Evolutionary conservation across 768 basidiomycete species (phyloP), one percentile per base, ranked within the genome.

Genomic region (Pholiota microspora): DNA sequence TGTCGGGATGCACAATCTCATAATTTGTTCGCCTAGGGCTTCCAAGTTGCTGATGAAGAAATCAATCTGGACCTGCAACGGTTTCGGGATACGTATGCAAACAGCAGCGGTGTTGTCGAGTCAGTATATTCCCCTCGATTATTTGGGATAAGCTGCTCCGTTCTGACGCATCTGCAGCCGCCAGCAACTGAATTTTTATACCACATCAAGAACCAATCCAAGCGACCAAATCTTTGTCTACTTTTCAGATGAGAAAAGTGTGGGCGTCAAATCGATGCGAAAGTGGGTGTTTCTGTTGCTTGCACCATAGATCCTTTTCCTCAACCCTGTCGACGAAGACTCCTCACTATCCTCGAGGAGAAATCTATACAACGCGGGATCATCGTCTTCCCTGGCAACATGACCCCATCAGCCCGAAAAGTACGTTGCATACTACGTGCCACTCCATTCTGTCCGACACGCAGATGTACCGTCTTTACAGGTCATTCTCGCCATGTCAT

Each of bases 381-480:
- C 66, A 92, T 99, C 60, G 92, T 99, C 58, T 98, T 94, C 73
- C 88, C 94, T 6, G 92, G 90, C 45, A 94, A 87, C 63, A 95
- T 99, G 91, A 98, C 97, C 8, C 92, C 96, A 7, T 92, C 94
- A 7, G 97, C 97, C 10, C 85, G 91, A 67, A 98, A 98, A 77
- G 96, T 92, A 59, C 63, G 75, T 53, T 15, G 16, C 29, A 51
- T 53, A n/a, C n/a, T n/a, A 48, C 55, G 32, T 42, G 25, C 23
- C 25, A 44, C 46, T 54, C 27, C 40, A 24, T 31, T 34, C 40
- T 35, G 48, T 32, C 18, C 21, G 10, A 9, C n/a, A 7, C 31
- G 10, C 35, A 53, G 40, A 56, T 50, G 55, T 45, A 61, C 61
- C 44, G 21, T 42, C 59, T 58, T 53, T 50, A n/a, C 7, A 98